A percentile compares a stretch with the other conserved stretches of the same genome.
Evolutionary conservation across 768 basidiomycete genomes (phyloP).

Genomic region (Boletus patriciae): DNA sequence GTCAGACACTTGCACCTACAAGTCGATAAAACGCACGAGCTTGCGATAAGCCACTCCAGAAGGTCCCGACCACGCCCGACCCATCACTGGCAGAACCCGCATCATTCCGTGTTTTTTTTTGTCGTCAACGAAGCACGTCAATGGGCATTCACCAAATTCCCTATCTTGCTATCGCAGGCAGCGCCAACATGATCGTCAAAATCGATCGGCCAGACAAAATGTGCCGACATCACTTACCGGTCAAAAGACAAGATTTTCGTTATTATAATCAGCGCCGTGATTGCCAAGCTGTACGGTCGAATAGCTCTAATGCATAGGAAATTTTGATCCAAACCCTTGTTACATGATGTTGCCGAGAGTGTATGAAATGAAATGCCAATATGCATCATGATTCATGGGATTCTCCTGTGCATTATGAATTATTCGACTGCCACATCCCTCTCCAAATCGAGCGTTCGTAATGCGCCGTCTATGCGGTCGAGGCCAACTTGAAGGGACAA

Average conservation of each 20-base stretch:
- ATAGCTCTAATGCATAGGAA: too few species aligned
- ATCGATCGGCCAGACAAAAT: background rate
- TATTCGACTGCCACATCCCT: background rate
- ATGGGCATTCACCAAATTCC: background rate
- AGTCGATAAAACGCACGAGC: background rate
- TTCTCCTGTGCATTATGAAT: too few species aligned
- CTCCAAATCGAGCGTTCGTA: constrained; percentile 21
- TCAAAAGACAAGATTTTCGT: constrained; percentile 9
- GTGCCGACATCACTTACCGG: background rate
- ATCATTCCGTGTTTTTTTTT: background rate
- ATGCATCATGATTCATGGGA: too few species aligned
- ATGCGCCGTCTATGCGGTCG: constrained; percentile 48
- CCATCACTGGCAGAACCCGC: background rate
- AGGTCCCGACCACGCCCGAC: background rate
- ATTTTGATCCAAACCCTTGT: too few species aligned
- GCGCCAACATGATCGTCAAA: constrained; percentile 1
- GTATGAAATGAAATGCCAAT: too few species aligned
- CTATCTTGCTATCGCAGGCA: background rate
- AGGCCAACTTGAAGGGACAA: constrained; percentile 48
- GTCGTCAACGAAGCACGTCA: background rate
- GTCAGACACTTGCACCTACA: background rate
- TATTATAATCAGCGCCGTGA: constrained; percentile 3
- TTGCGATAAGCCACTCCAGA: background rate
- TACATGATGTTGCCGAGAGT: too few species aligned
- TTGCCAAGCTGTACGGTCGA: too few species aligned